phyloP scores from a whole-genome alignment of 2,329 filamentous ascomycete genomes.

The Immersiporthe knoxdaviesiana region DNA sequence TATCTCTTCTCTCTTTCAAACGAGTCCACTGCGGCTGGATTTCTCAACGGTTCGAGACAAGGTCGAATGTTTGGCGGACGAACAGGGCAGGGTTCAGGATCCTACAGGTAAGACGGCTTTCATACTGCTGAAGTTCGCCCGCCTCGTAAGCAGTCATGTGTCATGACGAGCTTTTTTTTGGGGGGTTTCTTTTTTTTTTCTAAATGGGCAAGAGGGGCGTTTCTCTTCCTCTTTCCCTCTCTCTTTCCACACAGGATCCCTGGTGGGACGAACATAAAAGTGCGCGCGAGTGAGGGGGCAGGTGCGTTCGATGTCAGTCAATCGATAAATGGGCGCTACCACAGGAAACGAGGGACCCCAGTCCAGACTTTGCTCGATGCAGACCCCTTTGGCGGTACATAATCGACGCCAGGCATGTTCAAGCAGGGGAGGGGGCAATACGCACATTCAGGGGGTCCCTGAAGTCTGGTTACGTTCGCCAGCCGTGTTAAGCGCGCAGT shows the following conservation, averaged over 20 bases:
- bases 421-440: neutral
- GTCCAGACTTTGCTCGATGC: neutral
- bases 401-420: neutral
- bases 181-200: neutral
- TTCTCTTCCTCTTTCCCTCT: too few species aligned
- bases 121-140: neutral
- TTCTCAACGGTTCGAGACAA: conserved; percentile 1
- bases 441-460: neutral
- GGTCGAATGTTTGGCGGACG: neutral
- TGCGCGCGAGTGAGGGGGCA: neutral
- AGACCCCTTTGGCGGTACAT: neutral
- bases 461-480: neutral
- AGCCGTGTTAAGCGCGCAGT: neutral
- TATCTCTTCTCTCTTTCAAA: neutral
- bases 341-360: neutral
- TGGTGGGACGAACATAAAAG: neutral
- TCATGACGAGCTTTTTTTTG: neutral
- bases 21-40: neutral
- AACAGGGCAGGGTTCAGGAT: neutral
- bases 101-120: neutral
- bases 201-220: neutral
- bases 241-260: neutral
- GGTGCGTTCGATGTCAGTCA: neutral
- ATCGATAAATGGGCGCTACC: neutral
- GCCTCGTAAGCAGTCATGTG: neutral